Evolutionary conservation across 306 rosid genomes (phyloP).

Genomic region (Senna siamea): DNA sequence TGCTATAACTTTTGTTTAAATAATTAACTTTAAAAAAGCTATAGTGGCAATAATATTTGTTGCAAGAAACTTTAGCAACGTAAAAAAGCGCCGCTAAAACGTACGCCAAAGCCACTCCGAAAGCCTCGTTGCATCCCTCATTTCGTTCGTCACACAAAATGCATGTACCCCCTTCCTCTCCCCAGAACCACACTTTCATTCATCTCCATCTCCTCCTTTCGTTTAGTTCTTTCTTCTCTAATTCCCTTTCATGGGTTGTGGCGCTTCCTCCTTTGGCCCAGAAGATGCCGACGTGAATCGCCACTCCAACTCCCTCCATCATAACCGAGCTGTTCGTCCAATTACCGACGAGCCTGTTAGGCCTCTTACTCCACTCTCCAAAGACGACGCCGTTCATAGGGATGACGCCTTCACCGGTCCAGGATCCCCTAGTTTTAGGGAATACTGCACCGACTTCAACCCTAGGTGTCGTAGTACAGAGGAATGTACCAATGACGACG

Average conservation of each 20-base stretch:
- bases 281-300: background rate
- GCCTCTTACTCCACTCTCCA: background rate
- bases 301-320: background rate
- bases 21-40: too few relatives aligned
- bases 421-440: constrained; percentile 67
- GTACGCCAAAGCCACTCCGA: too few relatives aligned
- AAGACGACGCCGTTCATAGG: background rate
- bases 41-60: too few relatives aligned
- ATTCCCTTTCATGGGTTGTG: constrained; percentile 64
- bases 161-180: background rate
- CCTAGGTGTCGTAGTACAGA: background rate
- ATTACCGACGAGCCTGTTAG: background rate
- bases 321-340: background rate
- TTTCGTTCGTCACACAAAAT: background rate
- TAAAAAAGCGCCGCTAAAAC: too few relatives aligned
- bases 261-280: constrained; percentile 45
- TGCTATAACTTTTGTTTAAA: too few relatives aligned
- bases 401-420: constrained; percentile 34
- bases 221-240: too few relatives aligned
- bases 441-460: constrained; percentile 44
- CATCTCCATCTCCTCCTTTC: background rate
- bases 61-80: too few relatives aligned
- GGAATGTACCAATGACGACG: background rate
- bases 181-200: background rate
- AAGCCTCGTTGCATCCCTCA: constrained; percentile 31